Conservation (phyloP, 306 rosid genomes). For the Ammopiptanthus mongolicus region DNA sequence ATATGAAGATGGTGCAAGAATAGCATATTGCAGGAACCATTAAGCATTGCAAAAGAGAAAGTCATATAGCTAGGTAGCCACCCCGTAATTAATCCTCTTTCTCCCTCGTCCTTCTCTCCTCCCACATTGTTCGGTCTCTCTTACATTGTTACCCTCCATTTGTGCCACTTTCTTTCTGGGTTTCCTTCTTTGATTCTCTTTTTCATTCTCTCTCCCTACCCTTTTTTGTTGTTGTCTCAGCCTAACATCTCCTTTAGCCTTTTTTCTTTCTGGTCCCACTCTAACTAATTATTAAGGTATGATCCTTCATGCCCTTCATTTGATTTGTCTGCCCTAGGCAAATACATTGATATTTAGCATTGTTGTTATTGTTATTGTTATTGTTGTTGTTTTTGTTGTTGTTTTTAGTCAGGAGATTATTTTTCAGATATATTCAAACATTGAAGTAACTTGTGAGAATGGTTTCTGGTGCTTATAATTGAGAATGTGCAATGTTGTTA, state of each 20-base stretch:
- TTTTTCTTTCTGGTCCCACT: slow-evolving; percentile 13
- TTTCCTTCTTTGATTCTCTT: background rate
- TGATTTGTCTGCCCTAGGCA: background rate
- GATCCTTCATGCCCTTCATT: background rate
- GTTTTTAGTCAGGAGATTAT: too few relatives aligned
- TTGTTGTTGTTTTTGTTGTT: too few relatives aligned
- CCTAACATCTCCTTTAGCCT: slow-evolving; percentile 21
- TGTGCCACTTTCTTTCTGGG: slow-evolving; percentile 5
- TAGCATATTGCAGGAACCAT: slow-evolving; percentile 17
- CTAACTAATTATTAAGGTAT: slow-evolving; percentile 44
- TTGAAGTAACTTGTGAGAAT: background rate
- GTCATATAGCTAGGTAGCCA: background rate
- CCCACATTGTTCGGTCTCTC: slow-evolving; percentile 49
- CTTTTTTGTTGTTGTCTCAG: slow-evolving; percentile 1
- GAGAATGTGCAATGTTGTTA: background rate
- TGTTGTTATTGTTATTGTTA: background rate
- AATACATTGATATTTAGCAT: background rate
- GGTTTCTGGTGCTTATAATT: background rate
- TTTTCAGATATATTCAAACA: background rate
- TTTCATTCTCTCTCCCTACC: slow-evolving; percentile 17
- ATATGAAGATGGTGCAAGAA: slow-evolving; percentile 39
- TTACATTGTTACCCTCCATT: slow-evolving; percentile 34
- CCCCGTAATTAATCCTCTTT: slow-evolving; percentile 11
- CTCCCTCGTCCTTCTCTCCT: slow-evolving; percentile 23
- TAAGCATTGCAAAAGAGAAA: background rate